These are phyloP conservation scores for Suhomyces sp. DNA, from an alignment of 805 yeast genomes.

Conservation along the genomic window DNA sequence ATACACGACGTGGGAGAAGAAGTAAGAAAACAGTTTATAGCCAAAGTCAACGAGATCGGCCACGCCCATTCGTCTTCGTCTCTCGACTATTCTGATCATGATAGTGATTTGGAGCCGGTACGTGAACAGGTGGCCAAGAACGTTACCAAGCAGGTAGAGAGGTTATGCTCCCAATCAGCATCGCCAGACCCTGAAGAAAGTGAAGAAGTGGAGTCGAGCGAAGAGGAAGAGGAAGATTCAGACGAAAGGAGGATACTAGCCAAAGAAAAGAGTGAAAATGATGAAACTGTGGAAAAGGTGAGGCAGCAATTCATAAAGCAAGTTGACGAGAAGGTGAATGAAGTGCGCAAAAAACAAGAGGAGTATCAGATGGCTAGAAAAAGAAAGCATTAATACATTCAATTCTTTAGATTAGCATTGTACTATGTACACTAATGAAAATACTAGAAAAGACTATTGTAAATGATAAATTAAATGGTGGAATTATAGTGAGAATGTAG, in stretches of 20 bases:
- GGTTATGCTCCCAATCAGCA: slow-evolving; percentile 6
- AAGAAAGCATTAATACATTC: slow-evolving; percentile 1
- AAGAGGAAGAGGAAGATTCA: not conserved
- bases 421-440: not conserved
- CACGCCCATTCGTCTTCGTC: slow-evolving; percentile 13
- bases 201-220: not conserved
- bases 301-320: slow-evolving; percentile 23
- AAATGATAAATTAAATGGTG: too few relatives aligned
- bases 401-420: not conserved
- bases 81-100: slow-evolving; percentile 13
- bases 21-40: slow-evolving; percentile 30
- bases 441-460: not conserved
- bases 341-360: slow-evolving; percentile 6
- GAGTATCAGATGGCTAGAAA: slow-evolving; percentile 1
- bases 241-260: not conserved
- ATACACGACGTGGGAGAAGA: slow-evolving; percentile 34
- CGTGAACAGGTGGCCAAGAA: slow-evolving; percentile 29
- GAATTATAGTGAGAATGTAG: too few relatives aligned
- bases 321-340: slow-evolving; percentile 27
- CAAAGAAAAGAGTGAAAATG: not conserved
- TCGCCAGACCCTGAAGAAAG: slow-evolving; percentile 6
- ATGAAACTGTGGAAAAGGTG: slow-evolving; percentile 17
- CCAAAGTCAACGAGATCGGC: slow-evolving; percentile 31
- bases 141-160: slow-evolving; percentile 27
- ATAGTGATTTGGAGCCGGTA: slow-evolving; percentile 19